Conservation (phyloP, 2,329 filamentous ascomycete species). For the Aureobasidium lini region DNA sequence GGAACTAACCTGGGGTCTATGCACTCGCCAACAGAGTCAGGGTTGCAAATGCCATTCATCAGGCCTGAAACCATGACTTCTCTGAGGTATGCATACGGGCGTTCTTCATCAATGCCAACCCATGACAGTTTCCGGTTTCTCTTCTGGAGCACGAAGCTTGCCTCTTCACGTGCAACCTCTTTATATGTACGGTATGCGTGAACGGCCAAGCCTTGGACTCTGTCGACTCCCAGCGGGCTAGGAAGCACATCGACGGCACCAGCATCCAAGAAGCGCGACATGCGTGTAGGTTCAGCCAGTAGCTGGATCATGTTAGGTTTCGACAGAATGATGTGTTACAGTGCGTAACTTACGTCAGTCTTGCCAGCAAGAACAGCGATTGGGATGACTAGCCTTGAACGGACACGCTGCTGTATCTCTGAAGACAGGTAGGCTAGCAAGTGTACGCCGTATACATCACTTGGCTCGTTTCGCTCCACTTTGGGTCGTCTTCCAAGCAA, state of each 20-base stretch:
- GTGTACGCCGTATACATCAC: constrained; percentile 37
- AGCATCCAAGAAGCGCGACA: constrained; percentile 52
- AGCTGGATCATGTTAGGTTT: constrained; percentile 9
- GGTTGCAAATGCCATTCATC: constrained; percentile 82
- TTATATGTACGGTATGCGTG: constrained; percentile 79
- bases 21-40: constrained; percentile 54
- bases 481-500: constrained; percentile 27
- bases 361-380: constrained; percentile 31
- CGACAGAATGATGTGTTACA: neutral
- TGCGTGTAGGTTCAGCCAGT: constrained; percentile 7
- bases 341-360: constrained; percentile 4
- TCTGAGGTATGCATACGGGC: constrained; percentile 80
- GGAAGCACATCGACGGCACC: constrained; percentile 81
- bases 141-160: constrained; percentile 62
- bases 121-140: constrained; percentile 79
- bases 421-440: constrained; percentile 35
- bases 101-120: constrained; percentile 79
- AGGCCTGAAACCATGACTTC: constrained; percentile 90
- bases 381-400: constrained; percentile 34
- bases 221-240: constrained; percentile 67
- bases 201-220: constrained; percentile 67
- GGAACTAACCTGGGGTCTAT: constrained; percentile 50
- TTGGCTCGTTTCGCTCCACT: constrained; percentile 25
- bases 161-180: constrained; percentile 65
- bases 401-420: constrained; percentile 33